phyloP scores from a whole-genome alignment of 768 basidiomycete species.

The Calvatia gigantea region DNA sequence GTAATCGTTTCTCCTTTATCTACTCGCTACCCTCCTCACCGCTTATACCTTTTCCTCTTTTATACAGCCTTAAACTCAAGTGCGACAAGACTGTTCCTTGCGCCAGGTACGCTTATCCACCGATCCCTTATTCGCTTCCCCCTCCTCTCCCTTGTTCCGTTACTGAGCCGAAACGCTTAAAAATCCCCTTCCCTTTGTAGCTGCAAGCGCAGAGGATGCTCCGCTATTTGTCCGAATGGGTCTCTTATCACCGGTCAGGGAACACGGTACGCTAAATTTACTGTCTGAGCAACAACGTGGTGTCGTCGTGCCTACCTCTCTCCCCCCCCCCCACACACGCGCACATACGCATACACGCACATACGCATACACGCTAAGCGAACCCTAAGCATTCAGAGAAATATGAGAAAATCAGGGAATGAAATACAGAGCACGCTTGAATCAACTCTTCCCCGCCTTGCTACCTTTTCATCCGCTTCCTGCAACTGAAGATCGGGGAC shows the following conservation, averaged over 20 bases:
- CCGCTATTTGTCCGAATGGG: slow-evolving; percentile 76
- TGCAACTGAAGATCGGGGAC: neutral
- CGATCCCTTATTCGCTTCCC: slow-evolving; percentile 4
- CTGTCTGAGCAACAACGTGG: too few relatives aligned
- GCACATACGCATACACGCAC: too few relatives aligned
- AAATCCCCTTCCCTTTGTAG: too few relatives aligned
- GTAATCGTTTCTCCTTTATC: slow-evolving; percentile 26
- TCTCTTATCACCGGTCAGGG: slow-evolving; percentile 76
- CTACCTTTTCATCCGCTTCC: neutral
- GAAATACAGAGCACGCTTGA: slow-evolving; percentile 21
- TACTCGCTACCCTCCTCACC: neutral
- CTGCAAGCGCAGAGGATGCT: slow-evolving; percentile 72
- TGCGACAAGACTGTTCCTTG: slow-evolving; percentile 72
- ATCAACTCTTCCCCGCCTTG: neutral
- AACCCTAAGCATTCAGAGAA: neutral
- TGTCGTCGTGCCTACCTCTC: too few relatives aligned
- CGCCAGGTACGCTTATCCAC: slow-evolving; percentile 34
- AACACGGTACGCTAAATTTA: slow-evolving; percentile 65
- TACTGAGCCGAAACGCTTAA: too few relatives aligned
- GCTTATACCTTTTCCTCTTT: neutral
- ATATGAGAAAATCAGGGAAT: slow-evolving; percentile 29
- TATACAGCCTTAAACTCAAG: slow-evolving; percentile 63
- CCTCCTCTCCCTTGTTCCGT: neutral
- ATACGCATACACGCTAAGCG: too few relatives aligned
- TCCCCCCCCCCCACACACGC: too few relatives aligned